Evolutionary conservation across 305 asterid species (phyloP).

Genomic region (Fraxinus paxiana): DNA sequence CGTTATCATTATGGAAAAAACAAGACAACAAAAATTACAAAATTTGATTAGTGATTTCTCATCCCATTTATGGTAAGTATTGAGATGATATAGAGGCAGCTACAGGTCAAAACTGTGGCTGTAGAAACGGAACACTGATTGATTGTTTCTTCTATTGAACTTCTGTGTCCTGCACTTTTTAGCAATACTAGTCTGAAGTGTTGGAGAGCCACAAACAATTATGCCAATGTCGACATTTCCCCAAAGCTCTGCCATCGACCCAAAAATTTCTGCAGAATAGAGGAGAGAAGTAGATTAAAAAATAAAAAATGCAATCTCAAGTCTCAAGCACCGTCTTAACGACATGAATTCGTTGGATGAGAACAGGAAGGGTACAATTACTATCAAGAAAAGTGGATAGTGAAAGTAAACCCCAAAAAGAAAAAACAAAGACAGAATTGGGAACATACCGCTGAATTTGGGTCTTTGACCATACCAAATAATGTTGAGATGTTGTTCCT

Average conservation of each 20-base stretch:
- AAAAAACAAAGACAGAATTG: background rate
- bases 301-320: background rate
- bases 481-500: constrained; percentile 28
- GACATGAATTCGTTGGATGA: background rate
- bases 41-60: background rate
- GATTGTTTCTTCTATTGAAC: constrained; percentile 36
- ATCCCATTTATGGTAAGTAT: background rate
- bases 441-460: constrained; percentile 51
- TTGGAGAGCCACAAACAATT: constrained; percentile 62
- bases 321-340: background rate
- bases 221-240: constrained; percentile 66
- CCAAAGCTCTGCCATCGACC: constrained; percentile 47
- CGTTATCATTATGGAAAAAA: background rate
- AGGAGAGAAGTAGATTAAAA: background rate
- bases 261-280: constrained; percentile 49
- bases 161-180: constrained; percentile 58
- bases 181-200: constrained; percentile 64
- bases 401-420: background rate
- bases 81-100: background rate
- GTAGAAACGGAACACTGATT: constrained; percentile 74
- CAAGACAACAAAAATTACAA: background rate
- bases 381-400: background rate
- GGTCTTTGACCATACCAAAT: constrained; percentile 59
- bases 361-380: background rate
- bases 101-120: constrained; percentile 85